A percentile compares a stretch with the other conserved stretches of the same genome.
These are phyloP conservation scores for Talaromyces marneffei DNA, from an alignment of 2,329 filamentous ascomycete genomes.

Conservation along the genomic window DNA sequence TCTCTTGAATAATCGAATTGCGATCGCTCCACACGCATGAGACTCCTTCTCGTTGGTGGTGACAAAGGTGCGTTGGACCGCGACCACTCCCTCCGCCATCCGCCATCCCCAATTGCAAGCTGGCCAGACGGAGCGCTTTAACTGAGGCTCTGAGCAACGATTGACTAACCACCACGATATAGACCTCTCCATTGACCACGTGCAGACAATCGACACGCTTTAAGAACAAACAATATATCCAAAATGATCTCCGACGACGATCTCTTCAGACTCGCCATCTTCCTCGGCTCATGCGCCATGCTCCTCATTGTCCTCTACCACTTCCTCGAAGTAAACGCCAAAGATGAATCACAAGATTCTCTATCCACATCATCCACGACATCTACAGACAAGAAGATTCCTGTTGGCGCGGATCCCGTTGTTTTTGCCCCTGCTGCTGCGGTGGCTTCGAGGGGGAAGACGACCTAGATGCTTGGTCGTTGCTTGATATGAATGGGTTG, in stretches of 20 bases:
- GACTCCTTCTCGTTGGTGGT: neutral
- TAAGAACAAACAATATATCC: neutral
- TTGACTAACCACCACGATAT: neutral
- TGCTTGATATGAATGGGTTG: neutral
- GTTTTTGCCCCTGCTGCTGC: constrained; percentile 12
- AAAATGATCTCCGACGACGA: constrained; percentile 92
- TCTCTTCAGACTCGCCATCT: constrained; percentile 85
- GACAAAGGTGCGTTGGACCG: neutral
- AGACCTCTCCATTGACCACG: neutral
- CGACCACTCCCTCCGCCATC: neutral
- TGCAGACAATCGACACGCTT: neutral
- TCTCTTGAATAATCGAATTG: neutral
- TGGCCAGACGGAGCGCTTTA: constrained; percentile 9
- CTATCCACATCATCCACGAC: neutral
- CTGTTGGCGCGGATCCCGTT: constrained; percentile 7
- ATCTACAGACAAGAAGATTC: constrained; percentile 13
- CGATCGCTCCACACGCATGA: neutral
- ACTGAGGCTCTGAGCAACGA: too few species aligned
- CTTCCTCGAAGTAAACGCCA: constrained; percentile 91
- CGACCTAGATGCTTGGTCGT: neutral
- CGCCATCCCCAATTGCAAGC: constrained; percentile 9
- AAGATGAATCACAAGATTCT: constrained; percentile 35
- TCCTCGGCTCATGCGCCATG: constrained; percentile 85
- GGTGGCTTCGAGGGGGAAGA: constrained; percentile 10
- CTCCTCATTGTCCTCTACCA: constrained; percentile 91